Conservation (phyloP, 257 asterid genomes). For the Rubia yunnanensis region DNA sequence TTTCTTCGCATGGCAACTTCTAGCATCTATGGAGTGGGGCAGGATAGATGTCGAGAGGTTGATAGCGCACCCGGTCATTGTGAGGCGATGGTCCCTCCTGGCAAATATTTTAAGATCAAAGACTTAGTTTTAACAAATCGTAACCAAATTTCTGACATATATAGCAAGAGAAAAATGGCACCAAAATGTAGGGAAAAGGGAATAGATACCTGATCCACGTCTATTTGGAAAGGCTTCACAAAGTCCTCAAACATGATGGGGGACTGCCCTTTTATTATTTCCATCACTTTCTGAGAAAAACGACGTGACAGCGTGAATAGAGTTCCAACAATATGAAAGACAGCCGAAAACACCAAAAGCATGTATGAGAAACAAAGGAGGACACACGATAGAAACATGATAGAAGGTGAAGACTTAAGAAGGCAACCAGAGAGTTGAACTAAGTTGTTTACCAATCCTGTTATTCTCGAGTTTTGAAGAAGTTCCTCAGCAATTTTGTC, state of each 20-base stretch:
- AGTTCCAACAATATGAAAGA: no score
- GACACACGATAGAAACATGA: neutral
- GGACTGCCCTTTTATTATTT: slow-evolving; percentile 50
- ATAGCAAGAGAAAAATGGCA: neutral
- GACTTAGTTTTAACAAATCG: neutral
- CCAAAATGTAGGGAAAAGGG: slow-evolving; percentile 1
- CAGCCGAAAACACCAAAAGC: slow-evolving; percentile 6
- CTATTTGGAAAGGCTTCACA: slow-evolving; percentile 72
- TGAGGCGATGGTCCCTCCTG: slow-evolving; percentile 87
- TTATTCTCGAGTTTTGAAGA: slow-evolving; percentile 66
- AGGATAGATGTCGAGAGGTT: slow-evolving; percentile 80
- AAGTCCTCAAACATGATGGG: slow-evolving; percentile 89
- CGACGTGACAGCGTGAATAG: no score
- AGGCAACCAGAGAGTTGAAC: slow-evolving; percentile 9
- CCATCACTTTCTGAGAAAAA: slow-evolving; percentile 76
- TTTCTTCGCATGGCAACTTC: neutral
- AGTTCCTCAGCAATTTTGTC: slow-evolving; percentile 62
- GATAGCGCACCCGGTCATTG: slow-evolving; percentile 49
- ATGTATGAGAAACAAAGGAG: no score
- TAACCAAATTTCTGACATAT: neutral
- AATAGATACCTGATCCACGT: slow-evolving; percentile 57
- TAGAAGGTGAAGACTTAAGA: neutral
- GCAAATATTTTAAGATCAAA: slow-evolving; percentile 1
- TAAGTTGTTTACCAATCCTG: slow-evolving; percentile 62
- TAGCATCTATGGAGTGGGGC: slow-evolving; percentile 83